Evolutionary conservation across 2,329 filamentous ascomycete genomes (phyloP).

Genomic region (Penicillium sp.): DNA sequence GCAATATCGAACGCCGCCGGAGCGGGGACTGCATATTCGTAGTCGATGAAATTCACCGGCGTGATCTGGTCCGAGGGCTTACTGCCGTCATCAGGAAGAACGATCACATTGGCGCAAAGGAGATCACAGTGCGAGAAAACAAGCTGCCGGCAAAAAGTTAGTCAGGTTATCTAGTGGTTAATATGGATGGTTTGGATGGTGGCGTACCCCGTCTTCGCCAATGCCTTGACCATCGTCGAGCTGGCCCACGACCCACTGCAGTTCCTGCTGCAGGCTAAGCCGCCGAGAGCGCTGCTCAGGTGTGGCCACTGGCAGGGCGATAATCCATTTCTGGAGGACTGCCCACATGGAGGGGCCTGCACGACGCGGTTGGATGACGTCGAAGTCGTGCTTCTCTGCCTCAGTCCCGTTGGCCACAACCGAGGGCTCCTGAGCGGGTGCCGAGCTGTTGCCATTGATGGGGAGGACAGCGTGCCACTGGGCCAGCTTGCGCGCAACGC

Average conservation of each 20-base stretch:
- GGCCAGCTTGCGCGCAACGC: constrained; percentile 78
- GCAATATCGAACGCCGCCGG: constrained; percentile 94
- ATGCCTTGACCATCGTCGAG: constrained; percentile 76
- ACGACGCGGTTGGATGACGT: constrained; percentile 43
- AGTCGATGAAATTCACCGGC: constrained; percentile 86
- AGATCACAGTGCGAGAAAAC: constrained; percentile 96
- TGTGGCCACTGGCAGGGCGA: constrained; percentile 73
- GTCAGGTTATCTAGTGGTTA: neutral
- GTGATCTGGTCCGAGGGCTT: constrained; percentile 40
- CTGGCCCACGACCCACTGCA: constrained; percentile 66
- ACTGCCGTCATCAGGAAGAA: constrained; percentile 54
- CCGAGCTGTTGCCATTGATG: constrained; percentile 47
- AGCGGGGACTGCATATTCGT: constrained; percentile 93
- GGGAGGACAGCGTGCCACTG: constrained; percentile 84
- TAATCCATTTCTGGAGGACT: constrained; percentile 93
- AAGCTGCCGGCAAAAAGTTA: constrained; percentile 51
- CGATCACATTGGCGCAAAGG: constrained; percentile 93
- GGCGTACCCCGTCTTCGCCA: constrained; percentile 66
- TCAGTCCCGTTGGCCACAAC: constrained; percentile 8
- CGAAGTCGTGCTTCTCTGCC: constrained; percentile 13
- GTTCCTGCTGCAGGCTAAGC: constrained; percentile 68
- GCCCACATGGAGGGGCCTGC: constrained; percentile 88
- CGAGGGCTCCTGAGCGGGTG: constrained; percentile 17
- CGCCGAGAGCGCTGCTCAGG: constrained; percentile 67
- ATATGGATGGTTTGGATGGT: neutral